Percentiles rank a stretch among this genome's conserved stretches.
Conservation (phyloP, 257 asterid genomes). For the Phtheirospermum japonicum region DNA sequence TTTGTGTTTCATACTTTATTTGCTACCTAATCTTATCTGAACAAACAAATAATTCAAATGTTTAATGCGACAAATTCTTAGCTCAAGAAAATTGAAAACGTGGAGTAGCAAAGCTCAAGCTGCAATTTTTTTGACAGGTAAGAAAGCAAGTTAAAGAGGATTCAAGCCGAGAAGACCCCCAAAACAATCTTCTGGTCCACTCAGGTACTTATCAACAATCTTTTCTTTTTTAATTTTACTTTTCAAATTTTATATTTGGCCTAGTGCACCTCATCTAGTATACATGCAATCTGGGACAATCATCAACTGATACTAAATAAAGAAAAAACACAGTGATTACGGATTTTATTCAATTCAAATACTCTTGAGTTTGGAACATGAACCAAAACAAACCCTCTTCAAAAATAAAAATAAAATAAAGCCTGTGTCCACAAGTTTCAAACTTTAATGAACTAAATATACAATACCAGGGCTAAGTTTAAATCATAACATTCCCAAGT, state of each 20-base stretch:
- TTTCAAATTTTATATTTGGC: neutral
- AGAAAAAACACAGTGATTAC: neutral
- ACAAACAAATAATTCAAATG: neutral
- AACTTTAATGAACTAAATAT: slow-evolving; percentile 14
- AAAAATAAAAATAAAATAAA: too few species aligned
- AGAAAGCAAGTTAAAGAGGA: neutral
- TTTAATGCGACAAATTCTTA: neutral
- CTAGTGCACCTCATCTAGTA: neutral
- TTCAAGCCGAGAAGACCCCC: neutral
- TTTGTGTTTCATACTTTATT: neutral
- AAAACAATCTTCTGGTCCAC: neutral
- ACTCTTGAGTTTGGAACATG: neutral
- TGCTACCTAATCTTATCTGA: neutral
- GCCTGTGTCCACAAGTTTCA: neutral
- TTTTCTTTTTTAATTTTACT: too few species aligned
- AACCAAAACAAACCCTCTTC: too few species aligned
- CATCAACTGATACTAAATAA: slow-evolving; percentile 15
- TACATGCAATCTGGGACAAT: slow-evolving; percentile 1
- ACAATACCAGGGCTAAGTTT: neutral
- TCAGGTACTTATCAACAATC: slow-evolving; percentile 5
- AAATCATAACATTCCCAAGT: neutral
- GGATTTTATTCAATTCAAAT: neutral
- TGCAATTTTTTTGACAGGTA: neutral
- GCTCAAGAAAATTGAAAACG: neutral
- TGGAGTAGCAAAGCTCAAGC: neutral